Base-by-base conservation (phyloP, 2,329 filamentous ascomycete genomes). In the Ceratocystis albifundus region DNA sequence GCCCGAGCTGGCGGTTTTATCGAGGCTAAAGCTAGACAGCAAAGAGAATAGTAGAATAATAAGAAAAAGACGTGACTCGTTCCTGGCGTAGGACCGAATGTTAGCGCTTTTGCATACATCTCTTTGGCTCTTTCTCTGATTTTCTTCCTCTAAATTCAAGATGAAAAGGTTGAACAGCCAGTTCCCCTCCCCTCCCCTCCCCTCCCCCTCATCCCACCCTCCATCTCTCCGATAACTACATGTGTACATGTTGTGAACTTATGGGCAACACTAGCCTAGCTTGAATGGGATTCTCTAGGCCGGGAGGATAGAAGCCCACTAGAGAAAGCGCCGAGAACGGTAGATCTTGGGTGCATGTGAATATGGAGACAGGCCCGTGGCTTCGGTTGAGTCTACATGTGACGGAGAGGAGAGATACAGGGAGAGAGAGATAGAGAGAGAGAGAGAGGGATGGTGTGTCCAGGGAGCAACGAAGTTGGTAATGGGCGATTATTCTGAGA, bases 271-370 rank as follows among this genome's bases (percentile, higher is more conserved):
- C 15, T 25, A 30, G 53, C 15, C n/a, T 32, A 10, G 3, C 28
- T 36, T 59, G 46, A 2, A n/a, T 22, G 28, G 28, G 8, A 59
- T 59, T 59, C 53, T 59, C 32, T 32, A 59, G 53, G 5, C 28
- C 36, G 5, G 53, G 36, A 32, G 53, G 53, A 36, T 59, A 7
- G 28, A 59, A 59, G 53, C 28, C 53, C 7, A 25, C 53, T 36
- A 59, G n/a, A 32, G 15, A 59, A 59, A 59, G 28, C 53, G 53
- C 53, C 28, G 53, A 59, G 15, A 30, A 59, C 17, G 53, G n/a
- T 5, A 30, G n/a, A 32, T 32, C 28, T 59, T 8, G 53, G 3
- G 1, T 32, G 8, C 17, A 12, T 59, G 48, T 48, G 50, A 55
- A 59, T 59, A 25, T 59, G 25, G 30, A 36, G 25, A 59, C 53